Conservation (phyloP, 169 alveolate species). For the Cardiosporidium cionae region DNA sequence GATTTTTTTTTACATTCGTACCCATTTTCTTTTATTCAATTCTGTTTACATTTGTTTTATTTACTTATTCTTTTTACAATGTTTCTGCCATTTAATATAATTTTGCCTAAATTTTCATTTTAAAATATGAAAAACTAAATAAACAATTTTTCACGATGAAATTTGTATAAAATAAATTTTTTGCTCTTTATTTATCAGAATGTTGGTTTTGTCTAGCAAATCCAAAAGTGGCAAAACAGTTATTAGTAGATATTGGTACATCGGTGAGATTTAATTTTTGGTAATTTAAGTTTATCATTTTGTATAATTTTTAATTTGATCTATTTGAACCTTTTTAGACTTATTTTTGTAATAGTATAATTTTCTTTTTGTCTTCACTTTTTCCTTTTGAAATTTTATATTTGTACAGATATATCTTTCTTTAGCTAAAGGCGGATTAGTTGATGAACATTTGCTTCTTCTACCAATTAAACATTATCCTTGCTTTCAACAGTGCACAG, state of each 20-base stretch:
- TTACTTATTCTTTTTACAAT: too few species aligned
- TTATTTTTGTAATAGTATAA: too few species aligned
- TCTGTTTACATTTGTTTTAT: too few species aligned
- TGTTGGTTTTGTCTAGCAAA: conserved; percentile 46
- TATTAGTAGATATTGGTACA: conserved; percentile 19
- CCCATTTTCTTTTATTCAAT: too few species aligned
- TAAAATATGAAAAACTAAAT: too few species aligned
- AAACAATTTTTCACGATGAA: too few species aligned
- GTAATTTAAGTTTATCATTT: too few species aligned
- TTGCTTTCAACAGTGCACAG: conserved; percentile 15
- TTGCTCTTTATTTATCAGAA: conserved; percentile 6
- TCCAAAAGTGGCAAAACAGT: conserved; percentile 38
- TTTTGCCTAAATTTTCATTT: too few species aligned
- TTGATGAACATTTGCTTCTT: conserved; percentile 21
- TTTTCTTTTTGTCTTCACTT: too few species aligned
- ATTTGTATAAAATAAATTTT: neutral
- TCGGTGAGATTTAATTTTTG: neutral
- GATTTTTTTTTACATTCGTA: too few species aligned
- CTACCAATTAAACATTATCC: conserved; percentile 38
- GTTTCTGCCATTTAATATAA: too few species aligned
- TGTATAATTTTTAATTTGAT: neutral
- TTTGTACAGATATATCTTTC: conserved; percentile 21
- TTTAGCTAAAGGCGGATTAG: conserved; percentile 35
- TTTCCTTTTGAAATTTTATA: too few species aligned
- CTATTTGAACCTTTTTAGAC: neutral